These are phyloP conservation scores for Colletotrichum tropicale DNA, from an alignment of 2,329 filamentous ascomycete genomes.

Conservation along the genomic window DNA sequence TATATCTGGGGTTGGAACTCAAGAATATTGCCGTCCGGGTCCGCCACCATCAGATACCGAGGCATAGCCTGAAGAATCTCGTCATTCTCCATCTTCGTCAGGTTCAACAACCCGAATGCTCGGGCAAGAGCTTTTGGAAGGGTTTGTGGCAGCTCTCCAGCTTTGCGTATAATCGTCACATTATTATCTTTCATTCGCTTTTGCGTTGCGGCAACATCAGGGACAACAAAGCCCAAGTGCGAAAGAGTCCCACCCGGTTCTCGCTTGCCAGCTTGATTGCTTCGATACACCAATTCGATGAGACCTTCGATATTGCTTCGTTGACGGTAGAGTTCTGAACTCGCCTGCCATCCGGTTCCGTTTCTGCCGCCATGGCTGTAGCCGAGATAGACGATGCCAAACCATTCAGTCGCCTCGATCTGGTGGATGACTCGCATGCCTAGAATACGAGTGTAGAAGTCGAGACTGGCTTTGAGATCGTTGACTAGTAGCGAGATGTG, in stretches of 20 bases:
- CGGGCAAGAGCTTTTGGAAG: background rate
- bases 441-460: conserved; percentile 38
- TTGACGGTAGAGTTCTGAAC: conserved; percentile 30
- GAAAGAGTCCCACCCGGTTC: conserved; percentile 31
- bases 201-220: conserved; percentile 27
- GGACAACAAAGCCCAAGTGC: conserved; percentile 38
- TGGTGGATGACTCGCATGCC: conserved; percentile 39
- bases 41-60: conserved; percentile 2
- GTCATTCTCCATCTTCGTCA: background rate
- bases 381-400: conserved; percentile 37
- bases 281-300: conserved; percentile 33
- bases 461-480: conserved; percentile 31
- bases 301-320: conserved; percentile 37
- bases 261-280: conserved; percentile 18
- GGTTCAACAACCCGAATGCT: conserved; percentile 8
- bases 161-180: conserved; percentile 28
- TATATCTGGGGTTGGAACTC: conserved; percentile 26
- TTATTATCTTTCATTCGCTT: conserved; percentile 27
- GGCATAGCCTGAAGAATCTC: conserved; percentile 6
- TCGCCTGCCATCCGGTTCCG: conserved; percentile 38
- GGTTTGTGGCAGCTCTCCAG: conserved; percentile 16
- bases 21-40: conserved; percentile 29
- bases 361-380: conserved; percentile 39
- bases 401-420: conserved; percentile 28
- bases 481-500: conserved; percentile 34